Conservation (phyloP, 495 filamentous ascomycete genomes). For the Tuber brumale region DNA sequence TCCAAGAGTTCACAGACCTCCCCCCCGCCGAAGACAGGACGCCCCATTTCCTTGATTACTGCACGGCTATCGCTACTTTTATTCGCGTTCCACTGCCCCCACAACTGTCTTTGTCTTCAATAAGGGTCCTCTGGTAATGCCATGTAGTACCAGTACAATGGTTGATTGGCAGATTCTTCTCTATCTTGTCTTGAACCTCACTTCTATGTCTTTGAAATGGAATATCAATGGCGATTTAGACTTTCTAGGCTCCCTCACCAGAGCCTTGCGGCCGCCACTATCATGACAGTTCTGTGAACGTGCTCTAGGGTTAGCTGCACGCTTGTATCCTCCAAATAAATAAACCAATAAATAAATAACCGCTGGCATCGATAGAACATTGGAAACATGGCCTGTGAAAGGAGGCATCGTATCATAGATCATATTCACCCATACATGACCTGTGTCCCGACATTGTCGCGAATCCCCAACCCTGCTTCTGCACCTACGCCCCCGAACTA, state of each 20-base stretch:
- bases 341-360: neutral
- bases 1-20: neutral
- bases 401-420: neutral
- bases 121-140: no score
- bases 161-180: neutral
- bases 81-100: no score
- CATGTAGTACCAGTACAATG: neutral
- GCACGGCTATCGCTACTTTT: no score
- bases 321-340: neutral
- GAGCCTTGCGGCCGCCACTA: neutral
- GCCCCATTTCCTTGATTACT: neutral
- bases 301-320: neutral
- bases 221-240: neutral
- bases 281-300: neutral
- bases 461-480: neutral
- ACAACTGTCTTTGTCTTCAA: no score
- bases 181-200: neutral
- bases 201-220: neutral
- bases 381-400: neutral
- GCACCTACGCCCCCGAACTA: neutral
- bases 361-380: neutral
- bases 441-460: neutral
- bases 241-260: neutral
- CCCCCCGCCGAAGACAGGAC: neutral
- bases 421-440: neutral